Percentiles rank a stretch among this genome's conserved stretches.
These are phyloP conservation scores for Crithidia bombi DNA, from an alignment of 208 protist genomes.

Conservation along the genomic window DNA sequence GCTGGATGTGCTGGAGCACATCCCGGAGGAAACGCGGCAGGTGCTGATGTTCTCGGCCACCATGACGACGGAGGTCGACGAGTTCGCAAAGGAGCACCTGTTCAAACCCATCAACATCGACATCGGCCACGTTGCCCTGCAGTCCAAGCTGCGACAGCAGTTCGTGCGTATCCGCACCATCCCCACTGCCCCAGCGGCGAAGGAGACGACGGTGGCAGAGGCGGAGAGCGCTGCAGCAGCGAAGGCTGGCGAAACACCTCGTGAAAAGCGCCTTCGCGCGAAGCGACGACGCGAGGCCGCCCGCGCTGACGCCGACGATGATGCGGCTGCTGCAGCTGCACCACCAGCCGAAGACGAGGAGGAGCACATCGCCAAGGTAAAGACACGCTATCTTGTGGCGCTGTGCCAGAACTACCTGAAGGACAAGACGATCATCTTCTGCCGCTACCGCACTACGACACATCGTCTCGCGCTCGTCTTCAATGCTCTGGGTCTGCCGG, in stretches of 20 bases:
- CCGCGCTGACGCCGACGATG: slow-evolving; percentile 19
- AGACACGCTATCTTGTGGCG: slow-evolving; percentile 81
- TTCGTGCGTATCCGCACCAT: slow-evolving; percentile 84
- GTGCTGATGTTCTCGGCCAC: slow-evolving; percentile 91
- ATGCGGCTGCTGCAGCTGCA: neutral
- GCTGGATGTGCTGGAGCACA: slow-evolving; percentile 93
- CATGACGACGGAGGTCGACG: slow-evolving; percentile 90
- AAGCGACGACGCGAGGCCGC: slow-evolving; percentile 52
- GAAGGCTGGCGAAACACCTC: slow-evolving; percentile 20
- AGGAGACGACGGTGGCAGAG: slow-evolving; percentile 39
- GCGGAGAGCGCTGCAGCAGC: slow-evolving; percentile 54
- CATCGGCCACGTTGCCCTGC: slow-evolving; percentile 89
- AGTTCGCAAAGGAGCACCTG: slow-evolving; percentile 85
- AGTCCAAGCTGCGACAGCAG: slow-evolving; percentile 87
- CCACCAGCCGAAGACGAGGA: slow-evolving; percentile 24
- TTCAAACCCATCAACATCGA: slow-evolving; percentile 89
- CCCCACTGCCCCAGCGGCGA: slow-evolving; percentile 9
- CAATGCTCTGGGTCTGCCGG: slow-evolving; percentile 63
- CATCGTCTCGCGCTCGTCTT: slow-evolving; percentile 86
- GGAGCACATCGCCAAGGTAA: slow-evolving; percentile 77
- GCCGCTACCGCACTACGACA: slow-evolving; percentile 81
- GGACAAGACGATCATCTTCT: slow-evolving; percentile 89
- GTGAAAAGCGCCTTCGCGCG: slow-evolving; percentile 46
- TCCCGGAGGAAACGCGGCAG: slow-evolving; percentile 82
- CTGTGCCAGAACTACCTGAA: slow-evolving; percentile 82